Percentiles rank a stretch among this genome's conserved stretches.
Evolutionary conservation across 176 grass and related monocot genomes (phyloP).

Genomic region (Elaeis guineensis): DNA sequence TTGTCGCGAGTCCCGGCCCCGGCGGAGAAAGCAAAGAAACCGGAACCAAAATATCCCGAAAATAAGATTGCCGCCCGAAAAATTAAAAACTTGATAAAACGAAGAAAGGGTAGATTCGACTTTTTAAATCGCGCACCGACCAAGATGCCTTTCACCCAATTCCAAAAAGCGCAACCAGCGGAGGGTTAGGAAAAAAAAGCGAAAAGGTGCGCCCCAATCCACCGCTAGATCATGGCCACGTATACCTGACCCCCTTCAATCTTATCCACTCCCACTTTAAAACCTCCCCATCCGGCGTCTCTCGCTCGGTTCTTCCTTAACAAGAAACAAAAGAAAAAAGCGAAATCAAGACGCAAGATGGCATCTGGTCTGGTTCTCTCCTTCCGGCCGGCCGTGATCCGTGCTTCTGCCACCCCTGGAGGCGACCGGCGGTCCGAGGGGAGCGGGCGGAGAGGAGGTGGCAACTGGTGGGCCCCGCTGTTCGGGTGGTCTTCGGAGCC

Average conservation of each 20-base stretch:
- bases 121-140: too few species aligned
- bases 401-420: slow-evolving; percentile 7
- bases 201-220: background rate
- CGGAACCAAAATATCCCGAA: too few species aligned
- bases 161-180: too few species aligned
- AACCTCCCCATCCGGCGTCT: background rate
- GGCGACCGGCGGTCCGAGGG: slow-evolving; percentile 2
- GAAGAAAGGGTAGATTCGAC: too few species aligned
- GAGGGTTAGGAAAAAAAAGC: background rate
- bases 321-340: background rate
- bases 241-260: background rate
- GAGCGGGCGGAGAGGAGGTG: slow-evolving; percentile 5
- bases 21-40: too few species aligned
- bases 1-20: too few species aligned
- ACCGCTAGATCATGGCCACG: slow-evolving; percentile 30
- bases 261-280: slow-evolving; percentile 40
- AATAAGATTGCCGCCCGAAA: too few species aligned
- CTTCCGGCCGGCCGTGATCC: slow-evolving; percentile 2
- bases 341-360: background rate
- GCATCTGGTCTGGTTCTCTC: slow-evolving; percentile 23
- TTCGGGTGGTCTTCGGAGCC: slow-evolving; percentile 73
- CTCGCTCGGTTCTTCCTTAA: background rate
- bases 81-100: too few species aligned
- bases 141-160: too few species aligned
- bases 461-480: slow-evolving; percentile 85